A percentile compares a stretch with the other conserved stretches of the same genome.
These are phyloP conservation scores for Strigomonas culicis DNA, from an alignment of 208 protist genomes.

Conservation along the genomic window DNA sequence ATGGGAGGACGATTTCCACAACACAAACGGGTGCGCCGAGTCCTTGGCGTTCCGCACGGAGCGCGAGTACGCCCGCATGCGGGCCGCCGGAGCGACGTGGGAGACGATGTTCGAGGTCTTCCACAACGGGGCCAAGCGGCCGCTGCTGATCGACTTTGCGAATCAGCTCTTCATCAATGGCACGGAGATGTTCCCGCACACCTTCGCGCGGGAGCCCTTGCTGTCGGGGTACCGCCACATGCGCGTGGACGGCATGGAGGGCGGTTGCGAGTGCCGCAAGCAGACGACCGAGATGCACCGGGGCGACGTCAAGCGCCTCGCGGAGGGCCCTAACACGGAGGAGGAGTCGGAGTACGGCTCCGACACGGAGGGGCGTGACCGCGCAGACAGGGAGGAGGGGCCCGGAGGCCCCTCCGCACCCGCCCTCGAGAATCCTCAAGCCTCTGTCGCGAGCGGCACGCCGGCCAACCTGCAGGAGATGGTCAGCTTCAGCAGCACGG, in stretches of 20 bases:
- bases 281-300: no score
- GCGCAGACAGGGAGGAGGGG: no score
- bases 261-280: constrained; percentile 12
- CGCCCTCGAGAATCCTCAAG: no score
- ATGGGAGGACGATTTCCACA: constrained; percentile 88
- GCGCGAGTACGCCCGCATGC: constrained; percentile 41
- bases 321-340: no score
- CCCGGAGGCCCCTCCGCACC: no score
- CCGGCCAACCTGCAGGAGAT: no score
- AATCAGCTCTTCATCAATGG: constrained; percentile 8
- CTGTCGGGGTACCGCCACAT: constrained; percentile 15
- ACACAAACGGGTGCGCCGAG: constrained; percentile 58
- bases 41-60: constrained; percentile 43
- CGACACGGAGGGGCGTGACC: no score
- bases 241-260: constrained; percentile 6
- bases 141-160: constrained; percentile 14
- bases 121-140: constrained; percentile 12
- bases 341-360: no score
- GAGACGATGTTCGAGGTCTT: neutral
- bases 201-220: constrained; percentile 1
- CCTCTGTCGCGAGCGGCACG: no score
- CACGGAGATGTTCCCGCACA: constrained; percentile 3
- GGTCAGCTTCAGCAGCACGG: no score
- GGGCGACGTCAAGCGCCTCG: no score
- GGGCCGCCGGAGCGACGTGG: constrained; percentile 13